Evolutionary conservation across 805 yeast genomes (phyloP).

Genomic region (Sugiyamaella lignohabitans): DNA sequence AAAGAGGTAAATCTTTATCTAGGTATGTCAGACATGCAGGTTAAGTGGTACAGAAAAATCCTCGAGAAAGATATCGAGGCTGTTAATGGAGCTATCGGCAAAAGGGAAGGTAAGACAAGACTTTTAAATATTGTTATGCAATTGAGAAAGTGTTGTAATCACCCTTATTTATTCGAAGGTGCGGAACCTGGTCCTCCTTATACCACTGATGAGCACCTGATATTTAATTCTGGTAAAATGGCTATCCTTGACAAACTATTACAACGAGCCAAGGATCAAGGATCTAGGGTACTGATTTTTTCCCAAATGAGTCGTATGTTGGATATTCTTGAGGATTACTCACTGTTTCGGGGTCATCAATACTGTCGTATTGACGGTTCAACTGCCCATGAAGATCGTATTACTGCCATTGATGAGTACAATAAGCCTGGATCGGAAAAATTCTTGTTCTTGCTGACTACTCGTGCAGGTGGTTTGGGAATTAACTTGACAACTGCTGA

Average conservation of each 20-base stretch:
- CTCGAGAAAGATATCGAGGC: constrained; percentile 93
- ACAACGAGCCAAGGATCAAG: constrained; percentile 61
- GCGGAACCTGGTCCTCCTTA: constrained; percentile 99
- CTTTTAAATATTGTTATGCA: constrained; percentile 94
- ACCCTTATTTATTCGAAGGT: constrained; percentile 96
- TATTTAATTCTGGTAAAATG: constrained; percentile 88
- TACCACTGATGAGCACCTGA: constrained; percentile 90
- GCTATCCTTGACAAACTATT: constrained; percentile 77
- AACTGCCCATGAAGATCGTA: constrained; percentile 88
- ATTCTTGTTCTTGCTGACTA: constrained; percentile 78
- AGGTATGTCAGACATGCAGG: constrained; percentile 94
- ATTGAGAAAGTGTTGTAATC: constrained; percentile 91
- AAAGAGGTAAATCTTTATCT: constrained; percentile 84
- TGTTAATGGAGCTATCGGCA: constrained; percentile 92
- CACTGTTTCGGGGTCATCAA: constrained; percentile 72
- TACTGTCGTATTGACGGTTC: constrained; percentile 93
- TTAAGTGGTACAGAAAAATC: constrained; percentile 81
- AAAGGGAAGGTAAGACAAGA: constrained; percentile 78
- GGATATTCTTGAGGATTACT: constrained; percentile 89
- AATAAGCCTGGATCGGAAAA: constrained; percentile 76
- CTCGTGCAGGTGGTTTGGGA: constrained; percentile 97
- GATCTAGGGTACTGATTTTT: constrained; percentile 85
- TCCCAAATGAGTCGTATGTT: constrained; percentile 89
- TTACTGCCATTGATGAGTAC: constrained; percentile 86
- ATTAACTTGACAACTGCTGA: constrained; percentile 90